Evolutionary conservation across 1,284 basidiomycete species (phyloP).

Genomic region (Rhodofomes roseus): DNA sequence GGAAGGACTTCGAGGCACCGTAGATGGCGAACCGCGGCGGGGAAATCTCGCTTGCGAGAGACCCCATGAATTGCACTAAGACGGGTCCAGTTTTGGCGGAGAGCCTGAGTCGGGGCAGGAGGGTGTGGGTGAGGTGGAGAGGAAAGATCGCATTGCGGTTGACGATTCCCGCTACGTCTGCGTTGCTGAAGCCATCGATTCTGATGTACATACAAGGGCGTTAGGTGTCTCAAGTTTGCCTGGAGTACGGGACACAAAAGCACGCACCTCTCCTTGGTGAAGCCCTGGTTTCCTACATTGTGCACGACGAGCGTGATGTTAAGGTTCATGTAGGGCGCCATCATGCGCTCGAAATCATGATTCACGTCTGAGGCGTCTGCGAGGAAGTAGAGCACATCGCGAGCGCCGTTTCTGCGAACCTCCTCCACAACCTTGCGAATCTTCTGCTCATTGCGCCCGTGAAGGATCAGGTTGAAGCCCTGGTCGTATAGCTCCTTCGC

Average conservation of each 20-base stretch:
- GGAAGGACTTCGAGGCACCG: conserved; percentile 23
- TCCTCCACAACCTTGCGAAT: conserved; percentile 22
- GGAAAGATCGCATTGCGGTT: conserved; percentile 24
- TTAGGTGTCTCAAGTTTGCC: not conserved
- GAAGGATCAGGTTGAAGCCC: conserved; percentile 30
- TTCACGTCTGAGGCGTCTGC: conserved; percentile 21
- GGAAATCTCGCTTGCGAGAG: conserved; percentile 17
- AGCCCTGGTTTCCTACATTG: conserved; percentile 25
- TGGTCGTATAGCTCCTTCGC: conserved; percentile 25
- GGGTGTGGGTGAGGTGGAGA: conserved; percentile 23
- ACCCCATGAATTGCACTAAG: conserved; percentile 24
- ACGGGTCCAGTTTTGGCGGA: conserved; percentile 20
- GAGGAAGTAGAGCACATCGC: conserved; percentile 25
- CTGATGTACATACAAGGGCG: conserved; percentile 3
- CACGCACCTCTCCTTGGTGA: conserved; percentile 15
- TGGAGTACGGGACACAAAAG: not conserved
- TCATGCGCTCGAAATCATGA: conserved; percentile 20
- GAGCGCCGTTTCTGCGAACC: conserved; percentile 10
- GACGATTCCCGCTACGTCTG: conserved; percentile 14
- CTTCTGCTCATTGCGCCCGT: conserved; percentile 28
- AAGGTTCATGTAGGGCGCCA: conserved; percentile 21
- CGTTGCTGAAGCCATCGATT: conserved; percentile 15
- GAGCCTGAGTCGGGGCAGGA: conserved; percentile 24
- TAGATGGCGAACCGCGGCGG: conserved; percentile 23
- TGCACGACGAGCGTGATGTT: conserved; percentile 29